Evolutionary conservation across 108 stramenopile species (phyloP).

Genomic region (Skeletonema marinoi): DNA sequence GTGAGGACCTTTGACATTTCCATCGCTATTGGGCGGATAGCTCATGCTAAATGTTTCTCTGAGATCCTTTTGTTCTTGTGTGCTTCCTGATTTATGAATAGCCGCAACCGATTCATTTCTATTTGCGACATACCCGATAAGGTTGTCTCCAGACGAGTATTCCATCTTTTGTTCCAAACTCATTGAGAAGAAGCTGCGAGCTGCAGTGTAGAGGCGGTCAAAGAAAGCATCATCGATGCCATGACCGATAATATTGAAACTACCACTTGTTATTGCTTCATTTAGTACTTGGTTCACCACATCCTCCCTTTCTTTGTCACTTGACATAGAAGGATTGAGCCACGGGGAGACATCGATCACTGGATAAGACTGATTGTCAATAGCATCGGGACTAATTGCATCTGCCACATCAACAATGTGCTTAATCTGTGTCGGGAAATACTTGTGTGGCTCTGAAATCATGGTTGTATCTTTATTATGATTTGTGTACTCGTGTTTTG

Average conservation of each 20-base stretch:
- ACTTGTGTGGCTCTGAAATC: neutral
- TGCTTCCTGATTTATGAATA: neutral
- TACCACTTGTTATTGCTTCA: neutral
- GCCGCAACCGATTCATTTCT: neutral
- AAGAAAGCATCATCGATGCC: neutral
- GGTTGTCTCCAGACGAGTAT: neutral
- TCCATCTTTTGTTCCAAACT: neutral
- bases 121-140: neutral
- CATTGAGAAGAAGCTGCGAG: neutral
- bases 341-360: neutral
- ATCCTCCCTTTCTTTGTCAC: neutral
- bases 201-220: neutral
- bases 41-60: neutral
- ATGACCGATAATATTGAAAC: neutral
- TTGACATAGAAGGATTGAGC: neutral
- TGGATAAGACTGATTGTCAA: neutral
- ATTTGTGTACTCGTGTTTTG: too few relatives aligned
- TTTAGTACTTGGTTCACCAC: neutral
- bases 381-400: neutral
- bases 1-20: neutral
- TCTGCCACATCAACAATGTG: neutral
- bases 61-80: neutral
- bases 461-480: too few relatives aligned
- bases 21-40: neutral
- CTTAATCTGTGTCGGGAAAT: neutral